These are phyloP conservation scores for Clathrus columnatus DNA, from an alignment of 768 basidiomycete species.

Conservation along the genomic window DNA sequence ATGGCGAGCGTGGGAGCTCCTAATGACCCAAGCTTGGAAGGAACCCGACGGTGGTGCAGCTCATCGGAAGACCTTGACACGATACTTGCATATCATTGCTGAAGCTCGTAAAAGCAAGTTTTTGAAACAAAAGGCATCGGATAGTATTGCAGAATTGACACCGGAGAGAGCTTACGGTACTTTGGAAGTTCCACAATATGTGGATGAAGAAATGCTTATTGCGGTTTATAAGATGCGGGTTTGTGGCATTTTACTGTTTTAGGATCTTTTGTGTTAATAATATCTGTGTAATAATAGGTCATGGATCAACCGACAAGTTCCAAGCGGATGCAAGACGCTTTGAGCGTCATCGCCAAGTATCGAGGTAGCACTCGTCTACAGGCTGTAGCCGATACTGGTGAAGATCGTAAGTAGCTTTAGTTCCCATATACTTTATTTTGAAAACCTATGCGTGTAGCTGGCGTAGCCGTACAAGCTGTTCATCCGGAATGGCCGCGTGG, in stretches of 20 bases:
- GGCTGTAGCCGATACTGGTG: conserved; percentile 54
- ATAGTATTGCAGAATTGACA: conserved; percentile 41
- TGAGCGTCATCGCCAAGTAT: conserved; percentile 64
- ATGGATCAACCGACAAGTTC: conserved; percentile 61
- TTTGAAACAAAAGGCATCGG: conserved; percentile 44
- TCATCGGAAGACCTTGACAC: conserved; percentile 47
- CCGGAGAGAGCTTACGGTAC: conserved; percentile 63
- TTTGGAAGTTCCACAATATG: conserved; percentile 59
- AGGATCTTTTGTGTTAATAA: not conserved
- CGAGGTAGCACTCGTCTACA: conserved; percentile 65
- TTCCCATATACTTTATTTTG: not conserved
- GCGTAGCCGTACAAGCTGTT: conserved; percentile 44
- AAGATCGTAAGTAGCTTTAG: conserved; percentile 54
- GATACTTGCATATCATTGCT: conserved; percentile 61
- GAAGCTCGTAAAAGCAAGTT: conserved; percentile 47
- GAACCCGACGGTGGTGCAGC: conserved; percentile 34
- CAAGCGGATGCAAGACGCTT: conserved; percentile 65
- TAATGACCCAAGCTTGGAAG: conserved; percentile 50
- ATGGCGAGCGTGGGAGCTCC: conserved; percentile 56
- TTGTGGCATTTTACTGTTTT: conserved; percentile 12
- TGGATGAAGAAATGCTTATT: conserved; percentile 70
- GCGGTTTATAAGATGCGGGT: conserved; percentile 68
- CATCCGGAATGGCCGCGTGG: conserved; percentile 72
- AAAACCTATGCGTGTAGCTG: conserved; percentile 36
- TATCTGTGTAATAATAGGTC: conserved; percentile 34